Conservation (phyloP, 2,329 filamentous ascomycete species). For the Chrysoporthe austroafricana region DNA sequence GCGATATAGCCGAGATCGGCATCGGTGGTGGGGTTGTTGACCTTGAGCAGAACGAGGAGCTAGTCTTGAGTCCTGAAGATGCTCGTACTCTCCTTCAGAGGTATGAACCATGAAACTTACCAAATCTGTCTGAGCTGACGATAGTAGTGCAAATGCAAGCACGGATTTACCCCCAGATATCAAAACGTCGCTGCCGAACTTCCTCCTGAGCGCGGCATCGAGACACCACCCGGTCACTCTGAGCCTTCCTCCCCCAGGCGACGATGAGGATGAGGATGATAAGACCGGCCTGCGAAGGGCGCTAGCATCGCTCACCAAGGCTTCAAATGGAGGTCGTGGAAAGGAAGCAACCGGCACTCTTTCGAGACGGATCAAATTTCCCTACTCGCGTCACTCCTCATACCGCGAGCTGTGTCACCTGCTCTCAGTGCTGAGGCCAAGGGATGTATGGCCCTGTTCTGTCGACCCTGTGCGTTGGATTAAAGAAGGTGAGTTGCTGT, state of each 20-base stretch:
- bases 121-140: background rate
- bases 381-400: conserved; percentile 89
- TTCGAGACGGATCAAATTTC: conserved; percentile 62
- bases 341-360: conserved; percentile 34
- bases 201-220: conserved; percentile 14
- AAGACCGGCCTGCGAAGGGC: conserved; percentile 10
- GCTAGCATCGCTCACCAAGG: conserved; percentile 20
- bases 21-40: conserved; percentile 81
- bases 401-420: conserved; percentile 78
- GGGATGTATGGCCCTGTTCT: conserved; percentile 83
- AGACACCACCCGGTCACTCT: conserved; percentile 14
- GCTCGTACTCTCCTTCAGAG: conserved; percentile 51
- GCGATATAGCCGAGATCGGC: conserved; percentile 72
- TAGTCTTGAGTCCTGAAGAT: conserved; percentile 58
- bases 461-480: conserved; percentile 67
- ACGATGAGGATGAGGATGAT: conserved; percentile 34
- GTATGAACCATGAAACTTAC: background rate
- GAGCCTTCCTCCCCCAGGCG: conserved; percentile 17
- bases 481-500: conserved; percentile 44
- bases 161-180: conserved; percentile 28
- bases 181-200: conserved; percentile 23
- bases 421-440: conserved; percentile 69
- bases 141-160: background rate
- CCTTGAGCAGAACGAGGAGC: conserved; percentile 67
- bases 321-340: conserved; percentile 10